Base-by-base conservation (phyloP, 2,329 filamentous ascomycete genomes). In the Phyllosticta paracitricarpa region DNA sequence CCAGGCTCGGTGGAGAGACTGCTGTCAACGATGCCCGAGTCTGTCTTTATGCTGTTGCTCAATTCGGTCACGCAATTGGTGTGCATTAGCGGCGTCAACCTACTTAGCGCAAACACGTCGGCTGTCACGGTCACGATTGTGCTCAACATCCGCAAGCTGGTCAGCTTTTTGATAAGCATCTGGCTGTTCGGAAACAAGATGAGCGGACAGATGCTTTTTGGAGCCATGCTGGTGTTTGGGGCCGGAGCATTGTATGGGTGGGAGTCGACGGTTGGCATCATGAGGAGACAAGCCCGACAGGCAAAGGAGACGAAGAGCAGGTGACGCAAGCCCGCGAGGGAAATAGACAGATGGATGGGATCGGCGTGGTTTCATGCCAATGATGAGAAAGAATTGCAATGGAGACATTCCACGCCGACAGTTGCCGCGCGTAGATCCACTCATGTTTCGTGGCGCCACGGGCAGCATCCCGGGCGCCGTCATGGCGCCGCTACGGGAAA, bases 91-190 rank as follows among this genome's bases (percentile, higher is more conserved):
- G 94, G 94, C 1, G 94, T 99, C 62, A 97, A 97, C 67, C 82
- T 96, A n/a, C 81, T 99, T 4, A 92, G 90, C 1, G 89, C 93
- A 0, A 88, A 87, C 60, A 90, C 90, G 3, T 93, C 92, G 3
- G 95, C 94, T 0, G 81, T 99, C 61, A 97, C 94, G 0, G 94
- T 99, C 25, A 97, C 93, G 1, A 96, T 99, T 68, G 91, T 97
- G 56, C 80, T 99, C 63, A 99, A 97, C 72, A 89, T 99, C 63
- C 84, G 94, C 67, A 99, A 99, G 75, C 79, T 99, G 22, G 88
- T 96, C 61, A 97, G 92, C 68, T 82, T 97, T 63, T 78, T 97
- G 64, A 74, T 97, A 62, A 97, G 92, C 68, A 95, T 97, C 63
- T 93, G 91, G 83, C 75, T 99, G 1, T 99, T 99, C 75, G 94